phyloP scores from a whole-genome alignment of 371 early-diverging fungal species.

The Rhizopus delemar region DNA sequence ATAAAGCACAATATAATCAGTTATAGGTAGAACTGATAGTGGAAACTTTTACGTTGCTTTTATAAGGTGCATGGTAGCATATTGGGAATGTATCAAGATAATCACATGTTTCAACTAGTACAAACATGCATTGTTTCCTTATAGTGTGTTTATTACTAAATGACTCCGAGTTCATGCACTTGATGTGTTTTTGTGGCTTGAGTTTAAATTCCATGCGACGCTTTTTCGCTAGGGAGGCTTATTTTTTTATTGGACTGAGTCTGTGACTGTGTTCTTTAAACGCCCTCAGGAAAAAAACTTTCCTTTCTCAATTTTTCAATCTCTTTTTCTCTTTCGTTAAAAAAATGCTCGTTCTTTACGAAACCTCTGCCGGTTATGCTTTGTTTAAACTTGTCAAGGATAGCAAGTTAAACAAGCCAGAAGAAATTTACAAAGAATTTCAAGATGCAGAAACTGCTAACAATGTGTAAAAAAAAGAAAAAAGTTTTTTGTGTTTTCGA shows the following conservation, averaged over 20 bases:
- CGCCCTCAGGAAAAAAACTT: conserved; percentile 1
- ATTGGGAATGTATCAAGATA: too few relatives aligned
- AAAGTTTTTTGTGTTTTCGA: background rate
- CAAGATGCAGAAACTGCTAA: conserved; percentile 78
- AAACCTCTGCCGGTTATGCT: conserved; percentile 89
- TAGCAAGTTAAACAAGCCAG: conserved; percentile 74
- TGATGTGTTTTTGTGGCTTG: background rate
- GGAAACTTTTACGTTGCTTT: too few relatives aligned
- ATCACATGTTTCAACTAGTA: too few relatives aligned
- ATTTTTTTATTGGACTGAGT: background rate
- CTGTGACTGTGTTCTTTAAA: background rate
- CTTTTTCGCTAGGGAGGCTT: conserved; percentile 6
- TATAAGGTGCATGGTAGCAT: too few relatives aligned
- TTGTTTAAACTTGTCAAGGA: conserved; percentile 87
- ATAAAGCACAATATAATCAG: too few relatives aligned
- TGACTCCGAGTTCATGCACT: too few relatives aligned
- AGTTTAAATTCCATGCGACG: background rate
- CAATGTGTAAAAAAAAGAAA: conserved; percentile 54
- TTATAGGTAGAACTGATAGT: too few relatives aligned
- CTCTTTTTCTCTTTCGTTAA: conserved; percentile 7
- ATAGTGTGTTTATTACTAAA: too few relatives aligned
- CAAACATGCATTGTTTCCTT: too few relatives aligned
- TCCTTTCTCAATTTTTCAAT: conserved; percentile 12
- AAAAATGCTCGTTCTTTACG: conserved; percentile 80
- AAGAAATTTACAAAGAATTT: conserved; percentile 77